Evolutionary conservation across 805 yeast genomes (phyloP), one percentile per base, ranked within the genome.

Genomic region (Pichia nanzhaoensis): DNA sequence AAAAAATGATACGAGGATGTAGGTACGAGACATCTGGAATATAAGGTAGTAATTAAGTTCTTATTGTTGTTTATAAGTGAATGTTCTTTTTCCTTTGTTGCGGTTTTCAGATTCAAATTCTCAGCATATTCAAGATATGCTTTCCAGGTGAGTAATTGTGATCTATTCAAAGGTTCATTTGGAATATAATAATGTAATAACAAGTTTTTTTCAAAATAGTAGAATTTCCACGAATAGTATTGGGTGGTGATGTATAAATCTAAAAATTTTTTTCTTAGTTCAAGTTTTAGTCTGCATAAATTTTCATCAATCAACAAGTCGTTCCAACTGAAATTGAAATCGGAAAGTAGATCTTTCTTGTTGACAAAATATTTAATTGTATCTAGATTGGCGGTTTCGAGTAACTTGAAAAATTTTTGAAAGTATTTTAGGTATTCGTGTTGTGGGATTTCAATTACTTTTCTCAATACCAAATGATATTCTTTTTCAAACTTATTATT

Each of bases 191-290:
- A 72, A 7, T 69, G 70, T 9, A 60, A 49, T 6, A 57, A 51
- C 6, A 78, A 52, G 1, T 58, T 55, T 46, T 68, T 67, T 49
- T 81, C 87, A 58, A 57, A 80, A 8, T 63, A 58, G 56, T 68
- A 79, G 12, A 76, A 44, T 47, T 75, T 77, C 58, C 63, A 77
- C 1, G 69, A 67, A 38, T 71, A 69, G 51, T 65, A 76, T 53
- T 80, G 86, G 1, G 76, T 74, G 0, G 79, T 70, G 21, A 77
- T 74, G 55, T 70, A 80, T 4, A 70, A 61, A 54, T 80, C 84
- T 3, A 71, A 68, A 49, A 70, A 73, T 5, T 66, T 51, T 50
- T 78, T 77, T 47, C 70, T 71, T 31, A 78, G 51, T 43, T 67
- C 69, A 4, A 58, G 52, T 33, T 65, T 59, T 34, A 63, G 44